Evolutionary conservation across 306 rosid species (phyloP), one percentile per base, ranked within the genome.

Genomic region (Quercus rubra): DNA sequence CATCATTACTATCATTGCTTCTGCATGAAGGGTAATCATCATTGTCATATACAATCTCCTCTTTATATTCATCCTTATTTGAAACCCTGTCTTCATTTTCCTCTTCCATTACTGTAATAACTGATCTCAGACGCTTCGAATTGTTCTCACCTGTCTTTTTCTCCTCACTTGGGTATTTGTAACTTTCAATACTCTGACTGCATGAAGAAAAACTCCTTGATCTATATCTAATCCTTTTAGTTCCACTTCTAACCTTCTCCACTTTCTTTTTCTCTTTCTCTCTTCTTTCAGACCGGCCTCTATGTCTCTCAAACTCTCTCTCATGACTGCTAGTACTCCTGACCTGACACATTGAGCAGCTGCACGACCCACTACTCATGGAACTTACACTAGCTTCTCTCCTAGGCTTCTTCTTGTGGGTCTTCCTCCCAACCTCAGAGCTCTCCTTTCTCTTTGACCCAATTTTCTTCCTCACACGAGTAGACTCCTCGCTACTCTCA

Each of bases 1-100:
- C 91, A 58, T 89, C 92, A 51, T 89, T 79, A 85, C 97, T 88
- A 25, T 85, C 94, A 77, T 86, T 84, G 80, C 90, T 93, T 87
- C 91, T 87, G 78, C 88, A 88, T 23, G 86, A 78, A 73, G 91
- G 97, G 87, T 88, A 84, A 85, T 91, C 98, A 61, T 83, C 79
- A 64, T 71, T 84, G 81, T 85, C 88, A 80, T 90, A 84, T 25
- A 85, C 78, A 75, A 87, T 84, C 85, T 85, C 97, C 86, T 93
- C 98, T 82, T 82, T 87, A 38, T 58, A 79, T 46, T 81, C 90
- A 79, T 82, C 86, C 74, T 54, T 77, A 78, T 30, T 77, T 8
- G 79, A 77, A 51, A 82, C 89, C 69, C 70, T 59, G 12, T 74
- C 80, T 58, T 87, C 85, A 25, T 90, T 78, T 23, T 28, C 84